These are phyloP conservation scores for Somion occarium DNA, from an alignment of 1,284 basidiomycete species.

Conservation along the genomic window DNA sequence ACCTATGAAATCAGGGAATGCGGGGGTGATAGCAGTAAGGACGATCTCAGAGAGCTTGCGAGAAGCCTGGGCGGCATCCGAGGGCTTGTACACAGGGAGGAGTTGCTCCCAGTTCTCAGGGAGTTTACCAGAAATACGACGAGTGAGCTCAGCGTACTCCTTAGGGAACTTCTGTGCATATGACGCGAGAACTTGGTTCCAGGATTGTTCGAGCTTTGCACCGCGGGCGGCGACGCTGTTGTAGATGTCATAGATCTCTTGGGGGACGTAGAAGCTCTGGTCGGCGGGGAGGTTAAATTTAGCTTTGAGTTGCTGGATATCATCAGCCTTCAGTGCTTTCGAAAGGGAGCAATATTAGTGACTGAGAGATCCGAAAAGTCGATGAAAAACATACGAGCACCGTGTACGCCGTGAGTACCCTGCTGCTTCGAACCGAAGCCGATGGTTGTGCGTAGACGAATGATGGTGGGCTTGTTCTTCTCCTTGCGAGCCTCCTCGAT, in stretches of 20 bases:
- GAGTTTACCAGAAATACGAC: constrained; percentile 82
- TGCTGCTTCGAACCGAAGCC: constrained; percentile 91
- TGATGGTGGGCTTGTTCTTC: constrained; percentile 83
- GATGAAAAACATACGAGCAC: constrained; percentile 57
- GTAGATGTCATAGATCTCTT: constrained; percentile 73
- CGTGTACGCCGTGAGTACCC: constrained; percentile 92
- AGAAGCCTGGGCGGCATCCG: constrained; percentile 83
- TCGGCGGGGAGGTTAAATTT: constrained; percentile 84
- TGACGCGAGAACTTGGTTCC: constrained; percentile 67
- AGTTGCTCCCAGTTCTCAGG: constrained; percentile 84
- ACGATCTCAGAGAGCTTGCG: constrained; percentile 93
- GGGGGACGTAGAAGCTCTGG: constrained; percentile 76
- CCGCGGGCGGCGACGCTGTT: constrained; percentile 65
- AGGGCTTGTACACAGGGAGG: constrained; percentile 80
- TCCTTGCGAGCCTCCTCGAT: constrained; percentile 75
- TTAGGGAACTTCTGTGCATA: constrained; percentile 80
- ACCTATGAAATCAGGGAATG: constrained; percentile 81
- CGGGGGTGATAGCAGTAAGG: constrained; percentile 71
- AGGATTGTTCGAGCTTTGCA: constrained; percentile 69
- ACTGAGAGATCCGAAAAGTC: neutral
- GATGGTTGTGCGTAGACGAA: constrained; percentile 86
- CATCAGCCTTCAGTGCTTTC: constrained; percentile 87
- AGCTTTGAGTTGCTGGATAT: constrained; percentile 80
- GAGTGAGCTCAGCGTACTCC: constrained; percentile 82
- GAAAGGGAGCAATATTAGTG: neutral